Evolutionary conservation across 2,329 filamentous ascomycete genomes (phyloP).

Genomic region (Neopestalotiopsis clavispora): DNA sequence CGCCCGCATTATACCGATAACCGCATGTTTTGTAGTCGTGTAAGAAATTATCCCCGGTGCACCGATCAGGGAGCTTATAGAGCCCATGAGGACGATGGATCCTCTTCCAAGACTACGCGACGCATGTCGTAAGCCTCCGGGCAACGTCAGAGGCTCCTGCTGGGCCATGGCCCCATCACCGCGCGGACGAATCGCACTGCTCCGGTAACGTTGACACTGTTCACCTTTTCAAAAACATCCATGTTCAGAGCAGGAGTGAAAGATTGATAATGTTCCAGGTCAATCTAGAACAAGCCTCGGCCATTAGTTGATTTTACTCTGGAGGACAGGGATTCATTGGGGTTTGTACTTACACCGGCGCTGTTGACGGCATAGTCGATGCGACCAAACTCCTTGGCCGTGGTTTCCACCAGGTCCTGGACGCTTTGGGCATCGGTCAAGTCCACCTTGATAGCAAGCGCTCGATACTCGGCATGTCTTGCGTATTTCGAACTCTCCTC

Average conservation of each 20-base stretch:
- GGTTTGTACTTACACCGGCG: not conserved
- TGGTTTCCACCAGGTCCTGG: not conserved
- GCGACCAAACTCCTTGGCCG: not conserved
- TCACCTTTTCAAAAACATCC: not conserved
- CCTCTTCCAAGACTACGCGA: not conserved
- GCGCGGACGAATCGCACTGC: not conserved
- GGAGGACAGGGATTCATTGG: not conserved
- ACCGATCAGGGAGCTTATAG: not conserved
- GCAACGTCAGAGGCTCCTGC: not conserved
- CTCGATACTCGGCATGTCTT: not conserved
- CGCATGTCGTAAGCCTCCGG: not conserved
- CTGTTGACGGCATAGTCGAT: slow-evolving; percentile 10
- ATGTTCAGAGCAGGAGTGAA: not conserved
- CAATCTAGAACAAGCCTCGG: not conserved
- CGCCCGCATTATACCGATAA: not conserved
- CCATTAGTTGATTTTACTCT: not conserved
- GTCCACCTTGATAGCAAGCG: not conserved
- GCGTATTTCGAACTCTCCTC: not conserved
- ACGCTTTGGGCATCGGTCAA: not conserved
- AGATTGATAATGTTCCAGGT: not conserved
- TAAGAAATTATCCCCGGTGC: not conserved
- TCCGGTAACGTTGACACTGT: not conserved
- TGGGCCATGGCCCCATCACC: not conserved
- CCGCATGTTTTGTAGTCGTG: not conserved
- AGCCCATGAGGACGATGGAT: slow-evolving; percentile 4